Evolutionary conservation across 225 moss, liverwort and hornwort genomes (phyloP), one percentile per base, ranked within the genome.

Genomic region (Antitrichia curtipendula): DNA sequence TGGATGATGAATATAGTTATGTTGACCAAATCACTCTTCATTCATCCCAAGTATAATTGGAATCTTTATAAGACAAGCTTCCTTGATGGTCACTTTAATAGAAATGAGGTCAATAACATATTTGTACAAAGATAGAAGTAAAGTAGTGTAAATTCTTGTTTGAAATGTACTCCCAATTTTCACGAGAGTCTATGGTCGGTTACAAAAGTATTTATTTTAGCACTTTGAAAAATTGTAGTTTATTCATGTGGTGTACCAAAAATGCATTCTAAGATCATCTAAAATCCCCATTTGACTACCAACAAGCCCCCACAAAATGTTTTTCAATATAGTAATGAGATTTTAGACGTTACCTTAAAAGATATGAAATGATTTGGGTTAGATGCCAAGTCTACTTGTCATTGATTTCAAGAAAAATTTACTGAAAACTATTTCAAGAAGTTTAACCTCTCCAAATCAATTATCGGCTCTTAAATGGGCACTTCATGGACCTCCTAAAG

Each of bases 291-390:
- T 50, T 50, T 50, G 15, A 50, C 50, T 15, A 50, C 50, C 15
- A 50, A 50, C 10, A 50, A 50, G 10, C 4, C 4, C 16, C 13
- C 50, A 11, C 13, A 13, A 15, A 50, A 50, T 14, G 50, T 50
- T 50, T 50, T 50, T 50, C 15, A 50, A 50, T 50, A 50, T 4
- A 50, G 15, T 50, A 50, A 50, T 13, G 5, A 15, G 15, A 50
- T 50, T 50, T 50, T 50, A 14, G 15, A 4, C 4, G 15, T 50
- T 15, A 50, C 50, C 50, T 14, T 50, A n/a, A 76, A n/a, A 54
- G 6, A 16, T 10, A 54, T 16, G 24, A 25, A 24, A n/a, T 2
- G 0, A 54, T 10, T 54, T n/a, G 24, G 1, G 0, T 24, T 16
- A 54, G 2, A 76, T 76, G 13, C 6, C 6, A 24, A n/a, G n/a